phyloP scores from a whole-genome alignment of 106 monocot genomes.

The Platanthera zijinensis region DNA sequence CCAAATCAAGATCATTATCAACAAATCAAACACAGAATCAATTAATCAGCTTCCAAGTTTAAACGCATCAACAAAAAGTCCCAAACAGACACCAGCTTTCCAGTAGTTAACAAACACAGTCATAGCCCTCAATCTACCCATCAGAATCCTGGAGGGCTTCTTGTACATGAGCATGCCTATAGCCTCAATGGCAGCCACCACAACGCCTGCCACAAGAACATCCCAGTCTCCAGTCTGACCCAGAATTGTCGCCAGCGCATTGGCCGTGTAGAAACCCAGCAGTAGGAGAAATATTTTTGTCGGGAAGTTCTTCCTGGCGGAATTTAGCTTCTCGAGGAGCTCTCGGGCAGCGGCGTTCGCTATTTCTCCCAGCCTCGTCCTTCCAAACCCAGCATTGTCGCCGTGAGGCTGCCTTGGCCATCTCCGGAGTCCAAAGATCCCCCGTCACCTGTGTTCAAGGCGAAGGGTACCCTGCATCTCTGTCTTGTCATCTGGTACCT shows the following conservation, averaged over 20 bases:
- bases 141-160: conserved; percentile 33
- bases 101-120: conserved; percentile 79
- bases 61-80: conserved; percentile 95
- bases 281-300: conserved; percentile 90
- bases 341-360: conserved; percentile 49
- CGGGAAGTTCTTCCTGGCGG: conserved; percentile 69
- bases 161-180: conserved; percentile 93
- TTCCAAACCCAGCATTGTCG: conserved; percentile 36
- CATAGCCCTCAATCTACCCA: conserved; percentile 48
- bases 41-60: conserved; percentile 77
- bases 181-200: conserved; percentile 86
- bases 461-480: conserved; percentile 38
- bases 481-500: neutral
- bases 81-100: conserved; percentile 96
- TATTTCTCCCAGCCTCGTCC: conserved; percentile 67
- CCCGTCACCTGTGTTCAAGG: conserved; percentile 56
- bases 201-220: conserved; percentile 84
- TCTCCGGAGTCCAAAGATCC: conserved; percentile 22
- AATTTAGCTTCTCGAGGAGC: conserved; percentile 68
- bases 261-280: conserved; percentile 92
- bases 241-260: conserved; percentile 86
- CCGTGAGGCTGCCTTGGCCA: conserved; percentile 21
- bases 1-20: neutral
- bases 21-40: neutral
- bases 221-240: conserved; percentile 99